Conservation (phyloP, 2,329 filamentous ascomycete genomes). For the Trichophyton benhamiae region DNA sequence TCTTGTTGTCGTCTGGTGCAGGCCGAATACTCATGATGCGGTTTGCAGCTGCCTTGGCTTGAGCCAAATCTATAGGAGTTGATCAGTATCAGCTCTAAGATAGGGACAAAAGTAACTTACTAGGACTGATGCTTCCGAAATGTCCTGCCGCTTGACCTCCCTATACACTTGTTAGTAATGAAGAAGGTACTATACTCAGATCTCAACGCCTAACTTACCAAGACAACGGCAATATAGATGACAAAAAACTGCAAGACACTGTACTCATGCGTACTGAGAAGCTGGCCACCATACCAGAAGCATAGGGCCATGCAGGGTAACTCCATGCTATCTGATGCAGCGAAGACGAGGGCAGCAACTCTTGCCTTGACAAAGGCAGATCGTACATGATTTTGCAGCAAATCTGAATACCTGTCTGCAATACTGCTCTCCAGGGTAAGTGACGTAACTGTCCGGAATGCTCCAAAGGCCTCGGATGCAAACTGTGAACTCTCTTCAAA, state of each 20-base stretch:
- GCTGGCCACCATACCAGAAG: constrained; percentile 53
- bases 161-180: constrained; percentile 21
- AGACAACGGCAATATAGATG: constrained; percentile 53
- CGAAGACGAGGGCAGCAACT: constrained; percentile 53
- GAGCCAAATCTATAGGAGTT: constrained; percentile 20
- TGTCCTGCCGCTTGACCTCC: constrained; percentile 56
- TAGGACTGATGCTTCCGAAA: constrained; percentile 55
- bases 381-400: constrained; percentile 48
- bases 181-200: neutral
- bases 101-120: constrained; percentile 8
- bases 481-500: constrained; percentile 63
- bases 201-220: constrained; percentile 5
- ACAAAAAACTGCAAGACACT: constrained; percentile 40
- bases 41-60: constrained; percentile 28
- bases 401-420: constrained; percentile 45
- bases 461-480: constrained; percentile 59
- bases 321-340: constrained; percentile 55
- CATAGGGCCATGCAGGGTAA: constrained; percentile 51
- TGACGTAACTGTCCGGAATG: constrained; percentile 59
- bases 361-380: constrained; percentile 50
- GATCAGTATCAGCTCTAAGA: neutral
- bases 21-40: constrained; percentile 24
- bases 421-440: constrained; percentile 59
- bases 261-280: constrained; percentile 43
- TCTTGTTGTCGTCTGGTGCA: neutral